Conservation (phyloP, 805 yeast species). For the Aciculoconidium aculeatum region DNA sequence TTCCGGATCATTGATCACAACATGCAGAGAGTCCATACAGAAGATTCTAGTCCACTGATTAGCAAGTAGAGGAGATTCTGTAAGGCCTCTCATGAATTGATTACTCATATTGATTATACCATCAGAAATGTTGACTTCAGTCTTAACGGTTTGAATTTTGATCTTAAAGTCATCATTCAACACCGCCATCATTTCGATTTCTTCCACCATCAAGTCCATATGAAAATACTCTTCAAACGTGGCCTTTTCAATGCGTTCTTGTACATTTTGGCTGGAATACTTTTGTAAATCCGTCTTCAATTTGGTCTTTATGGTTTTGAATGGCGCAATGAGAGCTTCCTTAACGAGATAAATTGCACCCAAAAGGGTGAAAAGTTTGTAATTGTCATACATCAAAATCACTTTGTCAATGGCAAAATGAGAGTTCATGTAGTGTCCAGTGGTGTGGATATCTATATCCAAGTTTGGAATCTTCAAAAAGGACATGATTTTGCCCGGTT, state of each 20-base stretch:
- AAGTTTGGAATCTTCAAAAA: conserved; percentile 20
- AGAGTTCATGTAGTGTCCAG: conserved; percentile 11
- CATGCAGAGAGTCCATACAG: conserved; percentile 24
- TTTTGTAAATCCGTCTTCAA: conserved; percentile 17
- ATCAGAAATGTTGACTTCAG: conserved; percentile 3
- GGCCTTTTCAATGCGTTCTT: background rate
- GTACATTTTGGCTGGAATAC: conserved; percentile 4
- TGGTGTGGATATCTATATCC: conserved; percentile 9
- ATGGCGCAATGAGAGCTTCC: conserved; percentile 26
- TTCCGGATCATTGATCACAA: conserved; percentile 9
- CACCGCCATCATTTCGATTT: conserved; percentile 21
- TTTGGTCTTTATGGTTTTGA: conserved; percentile 17
- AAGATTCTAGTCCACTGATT: conserved; percentile 46
- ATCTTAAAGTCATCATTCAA: conserved; percentile 46
- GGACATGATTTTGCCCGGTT: conserved; percentile 6
- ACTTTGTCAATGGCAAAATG: conserved; percentile 13
- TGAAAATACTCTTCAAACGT: conserved; percentile 8
- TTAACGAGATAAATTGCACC: conserved; percentile 29
- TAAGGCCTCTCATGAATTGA: conserved; percentile 37
- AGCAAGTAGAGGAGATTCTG: conserved; percentile 45
- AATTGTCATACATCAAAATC: conserved; percentile 21
- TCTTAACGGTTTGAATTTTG: conserved; percentile 37
- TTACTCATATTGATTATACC: conserved; percentile 11
- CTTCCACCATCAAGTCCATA: conserved; percentile 9
- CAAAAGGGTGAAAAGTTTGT: conserved; percentile 24